These are phyloP conservation scores for Suillus americanus DNA, from an alignment of 768 basidiomycete genomes.

Conservation along the genomic window DNA sequence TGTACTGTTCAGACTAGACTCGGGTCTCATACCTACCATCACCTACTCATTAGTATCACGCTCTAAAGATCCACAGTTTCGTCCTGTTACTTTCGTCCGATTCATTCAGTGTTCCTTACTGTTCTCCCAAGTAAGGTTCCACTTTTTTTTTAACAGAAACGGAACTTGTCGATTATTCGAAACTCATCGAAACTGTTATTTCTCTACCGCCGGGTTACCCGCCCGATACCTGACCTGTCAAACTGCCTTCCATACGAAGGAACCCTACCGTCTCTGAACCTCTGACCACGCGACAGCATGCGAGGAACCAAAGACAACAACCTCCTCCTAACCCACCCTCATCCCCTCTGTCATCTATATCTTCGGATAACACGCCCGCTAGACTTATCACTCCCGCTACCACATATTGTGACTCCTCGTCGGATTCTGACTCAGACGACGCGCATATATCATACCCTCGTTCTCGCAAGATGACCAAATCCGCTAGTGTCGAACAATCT, in stretches of 20 bases:
- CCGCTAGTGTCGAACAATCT: rapidly evolving
- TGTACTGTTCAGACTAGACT: too few relatives aligned
- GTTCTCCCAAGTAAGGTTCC: too few relatives aligned
- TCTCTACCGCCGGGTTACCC: neutral
- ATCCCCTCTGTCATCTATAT: neutral
- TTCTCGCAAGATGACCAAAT: neutral
- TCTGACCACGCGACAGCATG: neutral
- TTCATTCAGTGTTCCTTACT: too few relatives aligned
- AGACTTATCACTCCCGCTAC: rapidly evolving
- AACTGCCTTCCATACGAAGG: neutral
- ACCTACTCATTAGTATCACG: too few relatives aligned
- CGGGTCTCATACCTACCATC: too few relatives aligned
- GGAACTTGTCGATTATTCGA: too few relatives aligned
- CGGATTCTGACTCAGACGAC: neutral
- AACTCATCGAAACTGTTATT: too few relatives aligned
- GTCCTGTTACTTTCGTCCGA: too few relatives aligned
- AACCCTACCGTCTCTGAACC: neutral
- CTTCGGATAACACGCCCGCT: neutral
- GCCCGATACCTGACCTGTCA: neutral
- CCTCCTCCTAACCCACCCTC: neutral
- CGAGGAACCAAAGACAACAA: neutral
- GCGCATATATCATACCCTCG: neutral
- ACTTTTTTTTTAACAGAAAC: too few relatives aligned
- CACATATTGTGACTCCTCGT: neutral
- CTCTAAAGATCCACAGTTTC: too few relatives aligned